Percentiles rank a stretch among this genome's conserved stretches.
These are phyloP conservation scores for Arctium lappa DNA, from an alignment of 129 eudicot genomes.

Conservation along the genomic window DNA sequence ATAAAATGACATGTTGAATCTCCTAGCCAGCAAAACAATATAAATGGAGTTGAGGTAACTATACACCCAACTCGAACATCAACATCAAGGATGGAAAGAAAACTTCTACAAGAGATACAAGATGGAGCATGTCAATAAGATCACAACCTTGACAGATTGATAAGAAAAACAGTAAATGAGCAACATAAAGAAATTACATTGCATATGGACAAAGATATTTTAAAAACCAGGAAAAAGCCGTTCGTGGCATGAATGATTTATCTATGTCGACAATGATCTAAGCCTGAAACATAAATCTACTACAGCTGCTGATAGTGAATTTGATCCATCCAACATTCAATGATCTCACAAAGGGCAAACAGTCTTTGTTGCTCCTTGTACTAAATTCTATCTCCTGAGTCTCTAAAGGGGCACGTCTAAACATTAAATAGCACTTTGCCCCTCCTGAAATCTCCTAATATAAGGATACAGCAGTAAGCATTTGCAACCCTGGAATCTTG, in stretches of 20 bases:
- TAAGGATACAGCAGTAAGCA: not conserved
- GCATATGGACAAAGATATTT: not conserved
- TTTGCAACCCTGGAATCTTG: not conserved
- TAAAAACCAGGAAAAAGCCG: not conserved
- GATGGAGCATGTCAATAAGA: not conserved
- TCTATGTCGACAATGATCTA: not conserved
- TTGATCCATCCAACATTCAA: not conserved
- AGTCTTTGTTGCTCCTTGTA: not conserved
- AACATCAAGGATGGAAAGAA: not conserved
- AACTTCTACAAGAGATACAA: not conserved
- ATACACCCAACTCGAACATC: not conserved
- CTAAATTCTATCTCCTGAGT: not conserved
- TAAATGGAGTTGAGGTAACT: not conserved
- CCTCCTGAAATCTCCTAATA: not conserved
- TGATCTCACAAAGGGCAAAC: not conserved
- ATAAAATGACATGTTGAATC: not conserved
- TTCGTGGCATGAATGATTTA: not conserved
- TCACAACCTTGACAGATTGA: not conserved
- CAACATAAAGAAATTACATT: not conserved
- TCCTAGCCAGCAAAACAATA: not conserved
- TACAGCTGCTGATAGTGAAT: not conserved
- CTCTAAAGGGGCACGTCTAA: not conserved
- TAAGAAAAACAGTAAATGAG: not conserved
- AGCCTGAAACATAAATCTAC: not conserved
- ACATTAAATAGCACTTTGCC: not conserved